These are phyloP conservation scores for Saturnispora serradocipensis DNA, from an alignment of 805 yeast genomes.

Conservation along the genomic window DNA sequence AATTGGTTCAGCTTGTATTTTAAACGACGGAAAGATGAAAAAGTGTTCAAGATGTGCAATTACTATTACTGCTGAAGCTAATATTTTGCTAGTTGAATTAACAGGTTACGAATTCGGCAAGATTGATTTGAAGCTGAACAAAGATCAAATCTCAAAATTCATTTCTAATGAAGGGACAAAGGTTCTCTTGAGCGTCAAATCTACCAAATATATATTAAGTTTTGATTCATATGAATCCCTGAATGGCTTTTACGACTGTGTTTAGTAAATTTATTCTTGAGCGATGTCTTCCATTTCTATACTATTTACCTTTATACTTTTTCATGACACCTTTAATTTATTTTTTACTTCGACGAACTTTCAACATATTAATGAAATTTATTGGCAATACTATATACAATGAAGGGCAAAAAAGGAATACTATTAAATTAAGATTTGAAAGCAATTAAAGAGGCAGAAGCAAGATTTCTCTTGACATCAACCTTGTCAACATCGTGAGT, in stretches of 20 bases:
- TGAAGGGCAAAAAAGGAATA: not conserved
- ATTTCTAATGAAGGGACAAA: not conserved
- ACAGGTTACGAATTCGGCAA: constrained; percentile 15
- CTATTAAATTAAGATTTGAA: constrained; percentile 2
- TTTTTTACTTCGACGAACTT: not conserved
- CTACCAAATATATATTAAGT: constrained; percentile 6
- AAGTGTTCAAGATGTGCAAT: constrained; percentile 13
- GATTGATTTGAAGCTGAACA: constrained; percentile 2
- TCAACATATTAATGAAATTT: too few relatives aligned
- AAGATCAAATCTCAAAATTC: constrained; percentile 1
- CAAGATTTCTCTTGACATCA: constrained; percentile 74
- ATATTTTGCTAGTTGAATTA: constrained; percentile 5
- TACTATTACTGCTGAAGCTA: not conserved
- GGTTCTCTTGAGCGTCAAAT: constrained; percentile 1
- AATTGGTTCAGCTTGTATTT: constrained; percentile 2
- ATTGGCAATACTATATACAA: not conserved
- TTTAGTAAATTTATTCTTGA: not conserved
- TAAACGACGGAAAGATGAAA: constrained; percentile 4
- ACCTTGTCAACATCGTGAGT: constrained; percentile 96
- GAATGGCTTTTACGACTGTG: constrained; percentile 5
- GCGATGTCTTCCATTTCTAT: not conserved
- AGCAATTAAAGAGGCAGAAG: constrained; percentile 63
- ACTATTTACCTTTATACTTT: not conserved
- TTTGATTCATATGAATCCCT: constrained; percentile 9
- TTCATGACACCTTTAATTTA: not conserved